A percentile compares a stretch with the other conserved stretches of the same genome.
Evolutionary conservation across 192 early-diverging fungal species (phyloP).

Genomic region (Coemansia sp.): DNA sequence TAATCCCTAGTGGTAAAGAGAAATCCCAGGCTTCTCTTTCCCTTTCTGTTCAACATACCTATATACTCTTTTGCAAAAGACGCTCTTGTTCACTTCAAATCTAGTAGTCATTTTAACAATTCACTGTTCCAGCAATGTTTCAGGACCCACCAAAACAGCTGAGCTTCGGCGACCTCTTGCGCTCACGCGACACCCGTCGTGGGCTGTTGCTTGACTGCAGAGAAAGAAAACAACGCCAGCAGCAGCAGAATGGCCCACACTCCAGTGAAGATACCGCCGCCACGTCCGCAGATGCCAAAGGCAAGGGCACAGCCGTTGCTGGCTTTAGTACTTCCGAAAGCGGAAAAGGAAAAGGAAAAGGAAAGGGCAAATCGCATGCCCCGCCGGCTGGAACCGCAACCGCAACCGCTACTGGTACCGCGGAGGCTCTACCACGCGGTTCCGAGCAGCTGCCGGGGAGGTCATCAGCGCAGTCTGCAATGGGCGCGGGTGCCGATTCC

Average conservation of each 20-base stretch:
- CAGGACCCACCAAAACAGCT: not conserved
- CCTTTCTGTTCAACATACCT: no score
- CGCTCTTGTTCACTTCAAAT: no score
- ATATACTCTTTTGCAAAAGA: no score
- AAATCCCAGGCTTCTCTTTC: no score
- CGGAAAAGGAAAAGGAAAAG: conserved; percentile 20
- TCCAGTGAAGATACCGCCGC: not conserved
- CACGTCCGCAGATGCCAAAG: conserved; percentile 10
- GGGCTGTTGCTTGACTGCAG: conserved; percentile 44
- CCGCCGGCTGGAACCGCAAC: not conserved
- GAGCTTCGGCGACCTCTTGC: conserved; percentile 44
- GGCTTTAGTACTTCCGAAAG: not conserved
- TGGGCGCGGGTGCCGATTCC: not conserved
- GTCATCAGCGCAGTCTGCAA: not conserved
- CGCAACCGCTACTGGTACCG: not conserved
- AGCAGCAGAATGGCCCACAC: not conserved
- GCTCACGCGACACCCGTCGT: conserved; percentile 45
- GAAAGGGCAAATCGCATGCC: conserved; percentile 25
- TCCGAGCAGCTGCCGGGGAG: not conserved
- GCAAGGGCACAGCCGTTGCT: conserved; percentile 3
- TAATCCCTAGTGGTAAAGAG: no score
- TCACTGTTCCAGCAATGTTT: not conserved
- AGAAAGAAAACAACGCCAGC: conserved; percentile 13
- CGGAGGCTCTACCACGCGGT: not conserved
- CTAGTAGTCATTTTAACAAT: not conserved